Percentiles rank a stretch among this genome's conserved stretches.
These are phyloP conservation scores for Parascedosporium putredinis DNA, from an alignment of 2,329 filamentous ascomycete genomes.

Conservation along the genomic window DNA sequence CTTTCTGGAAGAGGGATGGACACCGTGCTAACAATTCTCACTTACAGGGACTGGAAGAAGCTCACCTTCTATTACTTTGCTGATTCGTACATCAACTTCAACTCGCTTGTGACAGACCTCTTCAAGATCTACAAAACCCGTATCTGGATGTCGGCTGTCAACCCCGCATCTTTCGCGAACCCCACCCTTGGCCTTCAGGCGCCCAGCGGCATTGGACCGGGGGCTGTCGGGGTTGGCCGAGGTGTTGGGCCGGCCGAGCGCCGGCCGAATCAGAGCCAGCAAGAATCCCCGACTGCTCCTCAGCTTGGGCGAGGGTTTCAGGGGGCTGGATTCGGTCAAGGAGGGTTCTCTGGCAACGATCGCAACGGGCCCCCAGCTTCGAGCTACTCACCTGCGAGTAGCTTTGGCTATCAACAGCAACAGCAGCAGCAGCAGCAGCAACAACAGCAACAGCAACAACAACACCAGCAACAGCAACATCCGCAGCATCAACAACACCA, in stretches of 20 bases:
- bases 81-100: conserved; percentile 98
- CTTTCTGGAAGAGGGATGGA: too few species aligned
- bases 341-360: conserved; percentile 3
- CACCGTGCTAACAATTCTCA: conserved; percentile 4
- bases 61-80: conserved; percentile 99
- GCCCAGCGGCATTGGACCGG: conserved; percentile 55
- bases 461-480: conserved; percentile 10
- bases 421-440: conserved; percentile 14
- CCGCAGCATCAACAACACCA: conserved; percentile 13
- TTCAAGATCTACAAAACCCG: conserved; percentile 99
- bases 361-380: not conserved
- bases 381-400: conserved; percentile 2
- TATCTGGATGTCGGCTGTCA: conserved; percentile 99
- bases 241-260: conserved; percentile 35
- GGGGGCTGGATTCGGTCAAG: not conserved
- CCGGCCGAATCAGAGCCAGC: conserved; percentile 29
- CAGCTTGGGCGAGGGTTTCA: conserved; percentile 6
- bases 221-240: conserved; percentile 48
- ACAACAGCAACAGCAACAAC: conserved; percentile 11
- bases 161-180: conserved; percentile 87
- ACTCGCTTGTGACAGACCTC: conserved; percentile 88
- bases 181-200: conserved; percentile 63
- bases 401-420: conserved; percentile 8
- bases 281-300: conserved; percentile 20
- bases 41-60: conserved; percentile 88